Evolutionary conservation across 306 rosid species (phyloP).

Genomic region (Oxytropis ochrocephala): DNA sequence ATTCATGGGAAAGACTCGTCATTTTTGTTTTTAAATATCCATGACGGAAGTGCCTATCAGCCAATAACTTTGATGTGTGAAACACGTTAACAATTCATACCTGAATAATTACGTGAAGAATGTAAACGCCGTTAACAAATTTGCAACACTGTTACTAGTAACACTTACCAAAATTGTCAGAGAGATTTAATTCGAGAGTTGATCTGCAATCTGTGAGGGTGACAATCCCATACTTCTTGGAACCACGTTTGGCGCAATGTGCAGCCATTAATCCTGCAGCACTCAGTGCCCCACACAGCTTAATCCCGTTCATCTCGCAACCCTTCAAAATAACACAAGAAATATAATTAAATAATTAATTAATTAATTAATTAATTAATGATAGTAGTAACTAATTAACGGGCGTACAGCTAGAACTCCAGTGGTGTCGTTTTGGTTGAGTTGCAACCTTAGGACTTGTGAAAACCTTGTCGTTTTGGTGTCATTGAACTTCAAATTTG

Average conservation of each 20-base stretch:
- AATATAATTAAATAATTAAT: too few relatives aligned
- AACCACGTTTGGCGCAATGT: slow-evolving; percentile 20
- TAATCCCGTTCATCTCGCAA: slow-evolving; percentile 45
- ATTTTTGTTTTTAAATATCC: background rate
- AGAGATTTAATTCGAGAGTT: slow-evolving; percentile 34
- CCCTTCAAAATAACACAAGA: slow-evolving; percentile 32
- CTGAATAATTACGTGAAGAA: too few relatives aligned
- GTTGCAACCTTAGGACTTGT: slow-evolving; percentile 40
- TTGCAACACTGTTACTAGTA: too few relatives aligned
- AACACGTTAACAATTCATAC: too few relatives aligned
- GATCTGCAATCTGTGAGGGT: slow-evolving; percentile 54
- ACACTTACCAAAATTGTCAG: slow-evolving; percentile 33
- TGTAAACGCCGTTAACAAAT: too few relatives aligned
- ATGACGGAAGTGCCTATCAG: background rate
- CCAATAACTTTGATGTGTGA: too few relatives aligned
- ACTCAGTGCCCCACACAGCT: slow-evolving; percentile 43
- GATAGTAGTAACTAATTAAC: background rate
- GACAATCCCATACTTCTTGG: slow-evolving; percentile 44
- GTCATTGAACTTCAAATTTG: slow-evolving; percentile 46
- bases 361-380: too few relatives aligned
- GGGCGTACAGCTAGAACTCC: background rate
- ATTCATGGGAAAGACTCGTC: background rate
- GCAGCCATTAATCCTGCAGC: slow-evolving; percentile 61
- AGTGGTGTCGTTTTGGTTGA: slow-evolving; percentile 32
- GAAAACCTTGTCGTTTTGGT: slow-evolving; percentile 29